Evolutionary conservation across 257 asterid genomes (phyloP).

Genomic region (Cinchona pubescens): DNA sequence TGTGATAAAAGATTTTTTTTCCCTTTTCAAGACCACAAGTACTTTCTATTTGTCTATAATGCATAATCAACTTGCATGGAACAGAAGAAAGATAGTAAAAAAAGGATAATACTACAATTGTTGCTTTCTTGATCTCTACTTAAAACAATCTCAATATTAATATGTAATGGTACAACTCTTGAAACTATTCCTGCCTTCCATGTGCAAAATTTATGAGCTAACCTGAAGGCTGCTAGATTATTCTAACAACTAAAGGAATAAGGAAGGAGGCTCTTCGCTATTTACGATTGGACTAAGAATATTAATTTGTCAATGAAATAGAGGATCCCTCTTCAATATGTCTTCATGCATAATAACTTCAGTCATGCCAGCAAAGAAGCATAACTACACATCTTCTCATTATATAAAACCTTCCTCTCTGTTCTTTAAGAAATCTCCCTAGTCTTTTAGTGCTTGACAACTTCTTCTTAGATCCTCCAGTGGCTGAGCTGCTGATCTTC

Average conservation of each 20-base stretch:
- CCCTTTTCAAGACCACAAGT: not conserved
- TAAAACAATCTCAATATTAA: not conserved
- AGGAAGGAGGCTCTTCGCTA: constrained; percentile 9
- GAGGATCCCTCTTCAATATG: not conserved
- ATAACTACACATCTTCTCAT: constrained; percentile 70
- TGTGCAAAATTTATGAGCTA: not conserved
- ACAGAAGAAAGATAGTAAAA: too few species aligned
- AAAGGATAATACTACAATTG: not conserved
- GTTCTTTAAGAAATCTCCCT: constrained; percentile 59
- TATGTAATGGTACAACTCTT: not conserved
- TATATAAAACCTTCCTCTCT: constrained; percentile 67
- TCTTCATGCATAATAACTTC: constrained; percentile 2
- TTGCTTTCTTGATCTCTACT: not conserved
- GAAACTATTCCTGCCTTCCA: not conserved
- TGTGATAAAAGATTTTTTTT: too few species aligned
- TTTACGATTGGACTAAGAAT: constrained; percentile 24
- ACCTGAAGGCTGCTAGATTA: not conserved
- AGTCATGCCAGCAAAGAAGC: constrained; percentile 83
- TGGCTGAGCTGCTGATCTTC: constrained; percentile 12
- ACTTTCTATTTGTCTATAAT: not conserved
- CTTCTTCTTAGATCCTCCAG: constrained; percentile 40
- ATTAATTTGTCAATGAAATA: not conserved
- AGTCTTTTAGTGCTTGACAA: constrained; percentile 41
- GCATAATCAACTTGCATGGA: not conserved
- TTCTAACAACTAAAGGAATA: constrained; percentile 5